phyloP scores from a whole-genome alignment of 345 rosid species.

The Erysimum cheiranthoides region DNA sequence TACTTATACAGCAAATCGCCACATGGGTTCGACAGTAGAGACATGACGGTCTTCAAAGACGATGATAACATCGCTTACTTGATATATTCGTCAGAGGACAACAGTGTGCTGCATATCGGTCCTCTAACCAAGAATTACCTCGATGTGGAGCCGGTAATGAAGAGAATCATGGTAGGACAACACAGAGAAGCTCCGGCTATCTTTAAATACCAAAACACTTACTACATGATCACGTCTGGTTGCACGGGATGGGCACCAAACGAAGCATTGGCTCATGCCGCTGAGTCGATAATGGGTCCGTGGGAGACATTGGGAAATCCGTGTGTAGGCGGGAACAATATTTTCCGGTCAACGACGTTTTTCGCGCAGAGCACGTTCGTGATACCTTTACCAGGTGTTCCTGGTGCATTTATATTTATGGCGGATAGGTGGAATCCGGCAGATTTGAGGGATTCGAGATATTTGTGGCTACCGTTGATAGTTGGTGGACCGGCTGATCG shows the following conservation, averaged over 20 bases:
- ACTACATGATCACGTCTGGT: constrained; percentile 95
- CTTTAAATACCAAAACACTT: constrained; percentile 75
- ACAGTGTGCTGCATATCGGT: constrained; percentile 87
- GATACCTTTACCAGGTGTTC: constrained; percentile 70
- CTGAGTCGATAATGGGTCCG: constrained; percentile 89
- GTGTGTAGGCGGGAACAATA: constrained; percentile 80
- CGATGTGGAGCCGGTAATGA: constrained; percentile 58
- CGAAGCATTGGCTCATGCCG: constrained; percentile 84
- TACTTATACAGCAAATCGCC: constrained; percentile 78
- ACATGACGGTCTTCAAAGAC: constrained; percentile 94
- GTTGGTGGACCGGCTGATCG: constrained; percentile 84
- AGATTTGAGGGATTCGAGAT: constrained; percentile 81
- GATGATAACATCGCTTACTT: constrained; percentile 78
- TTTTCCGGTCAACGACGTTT: constrained; percentile 69
- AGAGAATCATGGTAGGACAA: constrained; percentile 73
- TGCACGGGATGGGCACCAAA: constrained; percentile 99
- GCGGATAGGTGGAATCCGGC: constrained; percentile 97
- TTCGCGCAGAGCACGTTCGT: constrained; percentile 85
- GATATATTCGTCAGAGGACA: constrained; percentile 84
- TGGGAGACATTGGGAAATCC: constrained; percentile 98
- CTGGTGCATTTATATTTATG: constrained; percentile 80
- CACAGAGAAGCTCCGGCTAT: constrained; percentile 92
- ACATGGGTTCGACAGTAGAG: constrained; percentile 85
- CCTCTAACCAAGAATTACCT: constrained; percentile 75
- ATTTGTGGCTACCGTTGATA: constrained; percentile 84